Conservation (phyloP, 192 early-diverging fungal genomes). For the Coemansia sp. region DNA sequence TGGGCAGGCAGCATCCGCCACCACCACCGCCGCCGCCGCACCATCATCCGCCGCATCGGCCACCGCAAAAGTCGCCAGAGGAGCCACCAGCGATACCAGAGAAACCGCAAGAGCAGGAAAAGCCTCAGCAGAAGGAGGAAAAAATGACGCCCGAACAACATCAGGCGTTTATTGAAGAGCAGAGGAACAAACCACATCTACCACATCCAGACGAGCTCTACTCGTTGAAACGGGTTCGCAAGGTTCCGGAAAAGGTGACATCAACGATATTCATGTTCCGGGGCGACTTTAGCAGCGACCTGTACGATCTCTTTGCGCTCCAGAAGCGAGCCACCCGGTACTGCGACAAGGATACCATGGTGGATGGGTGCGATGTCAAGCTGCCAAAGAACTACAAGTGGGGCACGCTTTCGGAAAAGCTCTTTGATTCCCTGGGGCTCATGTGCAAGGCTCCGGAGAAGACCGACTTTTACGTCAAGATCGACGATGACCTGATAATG, state of each 20-base stretch:
- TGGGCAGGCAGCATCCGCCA: no score
- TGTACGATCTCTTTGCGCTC: constrained; percentile 1
- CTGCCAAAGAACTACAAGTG: constrained; percentile 3
- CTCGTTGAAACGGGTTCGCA: background rate
- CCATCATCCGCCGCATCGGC: no score
- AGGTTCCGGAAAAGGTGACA: background rate
- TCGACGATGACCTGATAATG: constrained; percentile 10
- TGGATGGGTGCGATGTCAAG: constrained; percentile 8
- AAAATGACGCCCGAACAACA: background rate
- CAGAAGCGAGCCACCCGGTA: constrained; percentile 4
- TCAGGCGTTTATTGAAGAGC: background rate
- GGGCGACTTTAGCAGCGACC: constrained; percentile 5
- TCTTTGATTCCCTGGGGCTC: background rate
- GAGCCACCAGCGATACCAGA: background rate
- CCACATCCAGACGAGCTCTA: background rate
- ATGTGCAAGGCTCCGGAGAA: constrained; percentile 1
- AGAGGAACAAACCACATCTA: background rate
- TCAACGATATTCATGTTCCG: constrained; percentile 10
- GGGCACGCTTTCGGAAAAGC: background rate
- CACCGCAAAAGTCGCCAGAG: background rate
- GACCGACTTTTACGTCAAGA: constrained; percentile 12
- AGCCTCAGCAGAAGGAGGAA: background rate
- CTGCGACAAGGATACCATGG: constrained; percentile 5
- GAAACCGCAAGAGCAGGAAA: background rate
- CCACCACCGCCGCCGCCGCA: no score